Base-by-base conservation (phyloP, 768 basidiomycete genomes). In the Tremella yokohamensis region DNA sequence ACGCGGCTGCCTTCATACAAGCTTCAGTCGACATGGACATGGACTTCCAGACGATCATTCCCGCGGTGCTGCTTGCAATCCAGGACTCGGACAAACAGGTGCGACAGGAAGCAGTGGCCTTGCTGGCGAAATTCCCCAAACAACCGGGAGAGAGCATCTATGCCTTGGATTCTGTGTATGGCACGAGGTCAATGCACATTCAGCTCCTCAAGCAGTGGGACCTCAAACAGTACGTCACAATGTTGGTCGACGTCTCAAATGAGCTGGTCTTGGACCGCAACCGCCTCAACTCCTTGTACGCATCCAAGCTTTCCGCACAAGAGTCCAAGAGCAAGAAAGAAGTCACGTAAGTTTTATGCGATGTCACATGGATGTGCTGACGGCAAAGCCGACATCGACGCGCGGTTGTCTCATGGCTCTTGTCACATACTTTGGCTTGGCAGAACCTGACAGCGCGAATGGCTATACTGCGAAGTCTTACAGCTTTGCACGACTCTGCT, bases 1-100 rank as follows among this genome's bases (percentile, higher is more conserved):
- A 97, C 70, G 84, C 85, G 18, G 79, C 82, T 1, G 89, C 90
- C 0, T 93, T 93, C 76, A 74, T 98, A 12, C 81, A 84, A 48
- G 89, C 92, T 0, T 15, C 25, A 8, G 79, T 81, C 38, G 79
- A 81, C 13, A 74, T 86, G 3, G 72, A 61, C 11, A 61, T 60
- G 18, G 79, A 80, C 54, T 78, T 78, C 69, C 79, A 80, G 59
- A 64, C 76, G 52, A 53, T 79, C 56, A 54, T 80, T 0, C 78
- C 79, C 3, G 52, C 70, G 8, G 16, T 77, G 3, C 40, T 78
- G 15, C 49, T 74, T 16, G 71, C 65, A 57, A 34, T 67, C 53
- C 62, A 63, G 49, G 63, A 69, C 51, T 20, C 19, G 20, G 69
- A 70, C 19, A 74, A 74, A 60, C 50, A 56, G 13, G 56, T 77